Conservation (phyloP, 2,329 filamentous ascomycete genomes). For the Fusarium dimerum region DNA sequence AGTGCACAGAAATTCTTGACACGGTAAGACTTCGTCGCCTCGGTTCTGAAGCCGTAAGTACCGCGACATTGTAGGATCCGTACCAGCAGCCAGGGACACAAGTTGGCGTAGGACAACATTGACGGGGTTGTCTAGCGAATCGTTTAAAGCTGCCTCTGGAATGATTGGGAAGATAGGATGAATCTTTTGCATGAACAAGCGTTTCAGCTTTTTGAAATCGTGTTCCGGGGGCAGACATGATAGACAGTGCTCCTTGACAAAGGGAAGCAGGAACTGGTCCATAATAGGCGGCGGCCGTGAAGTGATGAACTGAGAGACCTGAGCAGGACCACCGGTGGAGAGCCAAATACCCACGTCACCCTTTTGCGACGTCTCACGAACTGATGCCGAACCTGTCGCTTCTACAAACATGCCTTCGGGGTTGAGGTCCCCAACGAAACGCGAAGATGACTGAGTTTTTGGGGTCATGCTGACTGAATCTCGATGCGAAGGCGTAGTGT, state of each 20-base stretch:
- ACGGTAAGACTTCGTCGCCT: slow-evolving; percentile 40
- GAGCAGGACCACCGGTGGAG: slow-evolving; percentile 29
- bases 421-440: slow-evolving; percentile 61
- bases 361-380: slow-evolving; percentile 43
- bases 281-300: slow-evolving; percentile 40
- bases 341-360: slow-evolving; percentile 61
- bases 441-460: slow-evolving; percentile 35
- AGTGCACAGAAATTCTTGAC: slow-evolving; percentile 49
- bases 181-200: slow-evolving; percentile 52
- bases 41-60: slow-evolving; percentile 47
- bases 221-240: slow-evolving; percentile 48
- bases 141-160: slow-evolving; percentile 37
- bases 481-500: not conserved
- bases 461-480: slow-evolving; percentile 22
- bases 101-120: slow-evolving; percentile 53
- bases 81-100: slow-evolving; percentile 55
- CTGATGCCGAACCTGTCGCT: slow-evolving; percentile 43
- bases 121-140: slow-evolving; percentile 34
- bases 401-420: slow-evolving; percentile 62
- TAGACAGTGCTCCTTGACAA: slow-evolving; percentile 48
- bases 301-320: slow-evolving; percentile 40
- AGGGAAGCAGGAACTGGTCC: slow-evolving; percentile 43
- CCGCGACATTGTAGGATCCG: slow-evolving; percentile 46
- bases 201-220: slow-evolving; percentile 48
- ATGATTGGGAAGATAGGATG: slow-evolving; percentile 58